Conservation (phyloP, 116 monocot genomes). For the Dioscorea cayenensis region DNA sequence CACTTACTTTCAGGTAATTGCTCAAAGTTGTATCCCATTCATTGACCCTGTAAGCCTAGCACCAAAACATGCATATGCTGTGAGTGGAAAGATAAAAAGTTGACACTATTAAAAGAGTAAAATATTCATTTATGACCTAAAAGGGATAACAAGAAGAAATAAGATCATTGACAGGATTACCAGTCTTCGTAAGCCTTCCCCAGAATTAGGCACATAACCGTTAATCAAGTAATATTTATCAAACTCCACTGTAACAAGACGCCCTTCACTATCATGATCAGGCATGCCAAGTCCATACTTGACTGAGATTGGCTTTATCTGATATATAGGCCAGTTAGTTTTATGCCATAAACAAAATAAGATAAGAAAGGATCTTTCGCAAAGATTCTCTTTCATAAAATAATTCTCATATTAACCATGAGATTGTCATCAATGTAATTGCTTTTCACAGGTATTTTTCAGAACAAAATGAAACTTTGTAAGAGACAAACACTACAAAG, state of each 20-base stretch:
- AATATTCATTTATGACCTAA: background rate
- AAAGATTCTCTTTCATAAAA: background rate
- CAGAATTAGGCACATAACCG: constrained; percentile 96
- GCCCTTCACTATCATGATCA: constrained; percentile 89
- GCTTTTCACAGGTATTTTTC: background rate
- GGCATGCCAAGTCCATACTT: constrained; percentile 83
- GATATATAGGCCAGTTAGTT: constrained; percentile 8
- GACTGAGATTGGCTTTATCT: constrained; percentile 94
- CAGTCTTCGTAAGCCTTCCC: constrained; percentile 90
- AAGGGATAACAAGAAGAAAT: background rate
- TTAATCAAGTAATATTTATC: constrained; percentile 68
- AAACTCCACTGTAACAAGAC: constrained; percentile 86
- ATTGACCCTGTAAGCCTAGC: constrained; percentile 71
- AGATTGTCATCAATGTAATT: background rate
- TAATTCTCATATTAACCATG: background rate
- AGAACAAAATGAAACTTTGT: background rate
- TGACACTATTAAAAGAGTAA: background rate
- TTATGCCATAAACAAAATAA: background rate
- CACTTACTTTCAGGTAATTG: constrained; percentile 84
- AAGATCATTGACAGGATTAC: constrained; percentile 20
- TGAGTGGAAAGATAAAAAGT: constrained; percentile 3
- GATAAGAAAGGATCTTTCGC: background rate
- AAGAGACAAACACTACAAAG: background rate
- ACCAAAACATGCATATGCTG: constrained; percentile 2
- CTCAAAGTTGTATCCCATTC: constrained; percentile 89